Percentiles rank a stretch among this genome's conserved stretches.
Conservation (phyloP, 208 protist species). For the Acanthamoeba royreba region DNA sequence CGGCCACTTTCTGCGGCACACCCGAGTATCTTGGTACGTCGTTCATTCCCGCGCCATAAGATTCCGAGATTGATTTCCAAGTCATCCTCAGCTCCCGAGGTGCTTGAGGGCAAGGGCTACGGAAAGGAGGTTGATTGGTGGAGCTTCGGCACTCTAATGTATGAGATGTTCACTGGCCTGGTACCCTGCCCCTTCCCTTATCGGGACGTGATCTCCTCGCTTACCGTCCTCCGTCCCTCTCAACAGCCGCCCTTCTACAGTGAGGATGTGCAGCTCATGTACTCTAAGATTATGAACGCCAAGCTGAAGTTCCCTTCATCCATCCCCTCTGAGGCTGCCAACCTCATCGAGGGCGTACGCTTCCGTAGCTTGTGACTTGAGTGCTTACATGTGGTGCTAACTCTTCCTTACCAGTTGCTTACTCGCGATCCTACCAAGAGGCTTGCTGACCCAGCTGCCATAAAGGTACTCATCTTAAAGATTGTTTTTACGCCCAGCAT, state of each 20-base stretch:
- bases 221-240: constrained; percentile 25
- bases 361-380: not conserved
- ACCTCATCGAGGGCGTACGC: constrained; percentile 56
- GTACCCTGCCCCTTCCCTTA: not conserved
- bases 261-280: constrained; percentile 70
- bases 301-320: constrained; percentile 44
- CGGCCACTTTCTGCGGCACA: constrained; percentile 81
- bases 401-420: not conserved
- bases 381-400: not conserved
- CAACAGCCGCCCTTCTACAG: constrained; percentile 68
- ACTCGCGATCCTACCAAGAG: constrained; percentile 47
- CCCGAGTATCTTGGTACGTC: constrained; percentile 77
- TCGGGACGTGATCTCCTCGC: not conserved
- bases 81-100: constrained; percentile 68
- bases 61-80: no score
- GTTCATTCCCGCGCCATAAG: not conserved
- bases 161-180: constrained; percentile 83
- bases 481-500: not conserved
- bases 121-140: constrained; percentile 85
- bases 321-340: constrained; percentile 33
- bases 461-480: not conserved
- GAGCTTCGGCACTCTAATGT: constrained; percentile 81
- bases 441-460: not conserved
- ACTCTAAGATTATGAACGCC: constrained; percentile 66
- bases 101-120: constrained; percentile 73